Evolutionary conservation across 1,284 basidiomycete species (phyloP), one percentile per base, ranked within the genome.

Genomic region (Pseudozyma sp.): DNA sequence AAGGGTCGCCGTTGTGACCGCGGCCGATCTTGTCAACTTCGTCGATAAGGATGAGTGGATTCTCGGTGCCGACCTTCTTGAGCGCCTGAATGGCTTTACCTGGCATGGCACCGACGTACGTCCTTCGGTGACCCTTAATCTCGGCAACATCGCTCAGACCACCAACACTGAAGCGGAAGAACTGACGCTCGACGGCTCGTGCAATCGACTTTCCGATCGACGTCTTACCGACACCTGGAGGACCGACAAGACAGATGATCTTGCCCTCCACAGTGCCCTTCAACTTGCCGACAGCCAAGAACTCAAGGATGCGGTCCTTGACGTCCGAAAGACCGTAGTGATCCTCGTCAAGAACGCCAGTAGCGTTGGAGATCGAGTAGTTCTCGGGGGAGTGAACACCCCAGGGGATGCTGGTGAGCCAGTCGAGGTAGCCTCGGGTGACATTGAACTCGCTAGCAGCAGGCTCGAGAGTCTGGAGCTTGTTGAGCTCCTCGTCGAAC

Each of bases 21-120:
- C 88, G 93, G n/a, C 94, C 94, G 70, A 99, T 94, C 89, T 99
- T 99, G 88, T 99, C 96, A 25, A 99, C 93, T 86, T 99, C 96
- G 82, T 99, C 96, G 75, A 99, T 98, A 53, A 99, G 87, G 18
- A 87, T 83, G 18, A 99, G 88, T 0, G 96, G 96, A 85, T 99
- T 99, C 87, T 97, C 95, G 5, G 94, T 96, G 38, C 94, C 94
- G 14, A 98, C 95, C 71, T 96, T 92, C 87, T 97, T 98, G 66
- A 99, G 86, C 1, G 96, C 96, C 86, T 98, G 95, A 61, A 98
- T 96, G 61, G 97, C 95, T 88, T 99, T 99, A 54, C 96, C 95
- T 0, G 96, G 96, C 79, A 99, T 90, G 42, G 57, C 65, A 4
- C 93, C 95, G 62, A 97, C 95, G 84, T 98, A 99, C 19, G 96